Evolutionary conservation across 2,329 filamentous ascomycete genomes (phyloP), one percentile per base, ranked within the genome.

Genomic region (Alternaria alternata): DNA sequence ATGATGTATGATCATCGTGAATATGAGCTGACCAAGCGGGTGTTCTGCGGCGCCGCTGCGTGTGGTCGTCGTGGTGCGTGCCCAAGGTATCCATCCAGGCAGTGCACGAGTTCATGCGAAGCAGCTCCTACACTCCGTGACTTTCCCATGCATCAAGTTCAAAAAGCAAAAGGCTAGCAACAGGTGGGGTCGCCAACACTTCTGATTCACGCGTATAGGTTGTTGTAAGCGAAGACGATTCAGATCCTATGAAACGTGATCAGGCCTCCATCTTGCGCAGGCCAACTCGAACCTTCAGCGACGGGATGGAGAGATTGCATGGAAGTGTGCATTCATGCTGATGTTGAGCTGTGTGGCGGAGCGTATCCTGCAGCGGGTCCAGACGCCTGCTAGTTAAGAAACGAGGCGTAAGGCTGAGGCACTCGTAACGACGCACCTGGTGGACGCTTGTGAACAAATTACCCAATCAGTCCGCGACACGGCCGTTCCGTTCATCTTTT

Each of bases 1-100:
- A 61, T 58, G 61, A 64, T 56, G 16, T 60, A 55, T 61, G 18
- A 62, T 62, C 63, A 65, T 56, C 62, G 42, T 41, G 54, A 36
- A 30, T 30, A 53, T 57, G 59, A 62, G 58, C 53, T 43, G 57
- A 54, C 51, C 48, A 53, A 42, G 41, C 52, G 61, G 51, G 64
- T 64, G 57, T 53, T 57, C 57, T 57, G 64, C 62, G 54, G 60
- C 63, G 59, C 51, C 47, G 52, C 58, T 39, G 54, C 52, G 24
- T 49, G 43, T 34, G 57, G 30, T 43, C 43, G 44, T 44, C 36
- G 34, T 38, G 22, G 51, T 30, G 43, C 54, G 32, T 55, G 42
- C 42, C 52, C 38, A 36, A 58, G 51, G 57, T 54, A 38, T 43
- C 53, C 57, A 47, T 28, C 16, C 44, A 42, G 57, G 22, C 39